These are phyloP conservation scores for Peronosclerospora sorghi DNA, from an alignment of 352 stramenopile species.

Conservation along the genomic window DNA sequence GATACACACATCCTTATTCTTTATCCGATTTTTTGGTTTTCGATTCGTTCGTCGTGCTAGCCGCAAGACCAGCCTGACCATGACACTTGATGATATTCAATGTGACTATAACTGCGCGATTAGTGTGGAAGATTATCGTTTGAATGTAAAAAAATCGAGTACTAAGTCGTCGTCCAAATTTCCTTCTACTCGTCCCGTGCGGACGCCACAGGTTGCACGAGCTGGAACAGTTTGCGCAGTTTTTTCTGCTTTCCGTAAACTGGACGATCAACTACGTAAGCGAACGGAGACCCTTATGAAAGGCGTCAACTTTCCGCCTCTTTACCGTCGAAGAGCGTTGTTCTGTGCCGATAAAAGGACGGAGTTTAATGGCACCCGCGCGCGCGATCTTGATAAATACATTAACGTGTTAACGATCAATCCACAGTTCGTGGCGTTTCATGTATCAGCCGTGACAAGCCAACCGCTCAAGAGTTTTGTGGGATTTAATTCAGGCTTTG, in stretches of 20 bases:
- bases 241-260: conserved; percentile 72
- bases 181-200: conserved; percentile 69
- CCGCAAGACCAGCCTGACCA: conserved; percentile 24
- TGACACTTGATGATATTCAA: conserved; percentile 77
- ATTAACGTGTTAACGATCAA: conserved; percentile 44
- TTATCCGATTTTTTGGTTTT: too few species aligned
- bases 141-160: conserved; percentile 68
- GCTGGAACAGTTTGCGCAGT: conserved; percentile 77
- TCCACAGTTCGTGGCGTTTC: conserved; percentile 63
- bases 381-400: conserved; percentile 70
- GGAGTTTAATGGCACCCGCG: conserved; percentile 51
- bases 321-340: conserved; percentile 54
- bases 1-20: too few species aligned
- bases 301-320: conserved; percentile 73
- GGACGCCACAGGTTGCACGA: conserved; percentile 47
- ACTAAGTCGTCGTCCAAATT: conserved; percentile 59
- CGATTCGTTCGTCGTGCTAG: too few species aligned
- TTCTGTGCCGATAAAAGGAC: conserved; percentile 55
- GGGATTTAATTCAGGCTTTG: conserved; percentile 63
- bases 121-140: conserved; percentile 55
- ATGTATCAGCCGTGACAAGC: conserved; percentile 55
- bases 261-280: conserved; percentile 73
- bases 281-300: conserved; percentile 61
- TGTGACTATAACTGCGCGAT: conserved; percentile 58
- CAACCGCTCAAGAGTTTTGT: conserved; percentile 77